Evolutionary conservation across 441 rosid species (phyloP).

Genomic region (Pelargonium australe): DNA sequence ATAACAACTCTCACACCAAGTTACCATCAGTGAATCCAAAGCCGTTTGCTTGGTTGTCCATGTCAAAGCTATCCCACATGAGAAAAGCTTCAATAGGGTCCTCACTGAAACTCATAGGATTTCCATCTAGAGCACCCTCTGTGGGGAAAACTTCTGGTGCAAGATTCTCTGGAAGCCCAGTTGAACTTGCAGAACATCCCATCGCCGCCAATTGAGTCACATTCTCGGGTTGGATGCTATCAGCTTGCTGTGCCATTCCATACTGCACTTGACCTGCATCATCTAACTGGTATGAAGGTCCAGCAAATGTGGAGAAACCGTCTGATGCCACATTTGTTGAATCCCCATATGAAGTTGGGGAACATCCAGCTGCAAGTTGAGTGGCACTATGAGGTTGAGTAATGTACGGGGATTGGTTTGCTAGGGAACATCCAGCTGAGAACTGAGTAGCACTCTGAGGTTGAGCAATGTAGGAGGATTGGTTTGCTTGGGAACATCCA

Average conservation of each 20-base stretch:
- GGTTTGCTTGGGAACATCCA: no score
- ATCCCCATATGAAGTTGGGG: background rate
- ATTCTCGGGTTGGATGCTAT: slow-evolving; percentile 9
- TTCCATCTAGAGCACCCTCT: background rate
- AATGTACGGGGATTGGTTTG: background rate
- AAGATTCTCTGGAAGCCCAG: background rate
- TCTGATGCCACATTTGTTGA: background rate
- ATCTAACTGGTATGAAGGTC: background rate
- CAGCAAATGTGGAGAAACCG: background rate
- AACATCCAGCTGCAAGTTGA: no score
- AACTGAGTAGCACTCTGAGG: no score
- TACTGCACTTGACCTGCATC: slow-evolving; percentile 1
- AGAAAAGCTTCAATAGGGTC: slow-evolving; percentile 11
- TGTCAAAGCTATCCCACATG: slow-evolving; percentile 12
- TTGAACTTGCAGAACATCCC: slow-evolving; percentile 1
- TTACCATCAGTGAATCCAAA: background rate
- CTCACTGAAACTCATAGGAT: background rate
- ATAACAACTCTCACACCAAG: background rate
- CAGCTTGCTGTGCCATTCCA: background rate
- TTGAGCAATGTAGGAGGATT: no score
- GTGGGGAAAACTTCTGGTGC: slow-evolving; percentile 13
- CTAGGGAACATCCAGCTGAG: no score
- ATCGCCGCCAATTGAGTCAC: slow-evolving; percentile 3
- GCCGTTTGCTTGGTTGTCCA: slow-evolving; percentile 5
- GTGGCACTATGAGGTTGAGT: background rate